Percentiles rank a stretch among this genome's conserved stretches.
Conservation (phyloP, 164 flowering plant genomes). For the Vitis vinifera region ASM3070453v1 NC_081821.1:6387001-6387500, state of each 20-base stretch:
- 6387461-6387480: constrained; percentile 95
- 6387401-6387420: constrained; percentile 61
- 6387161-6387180: constrained; percentile 83
- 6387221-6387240: not conserved
- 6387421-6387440: constrained; percentile 57
- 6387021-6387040: constrained; percentile 87
- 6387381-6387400: constrained; percentile 85
- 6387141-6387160: constrained; percentile 83
- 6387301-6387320: not conserved
- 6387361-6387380: constrained; percentile 92
- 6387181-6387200: constrained; percentile 99
- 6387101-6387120: constrained; percentile 60
- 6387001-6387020: constrained; percentile 78
- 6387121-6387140: constrained; percentile 38
- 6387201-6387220: constrained; percentile 59
- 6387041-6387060: constrained; percentile 87
- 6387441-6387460: constrained; percentile 79
- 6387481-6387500: constrained; percentile 84
- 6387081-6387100: constrained; percentile 74
- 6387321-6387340: constrained; percentile 49
- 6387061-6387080: constrained; percentile 64
- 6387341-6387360: constrained; percentile 89
- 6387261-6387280: too few species aligned
- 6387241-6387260: not conserved
- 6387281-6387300: too few species aligned